Base-by-base conservation (phyloP, 257 asterid species). In the Solanum pinnatisectum region DNA sequence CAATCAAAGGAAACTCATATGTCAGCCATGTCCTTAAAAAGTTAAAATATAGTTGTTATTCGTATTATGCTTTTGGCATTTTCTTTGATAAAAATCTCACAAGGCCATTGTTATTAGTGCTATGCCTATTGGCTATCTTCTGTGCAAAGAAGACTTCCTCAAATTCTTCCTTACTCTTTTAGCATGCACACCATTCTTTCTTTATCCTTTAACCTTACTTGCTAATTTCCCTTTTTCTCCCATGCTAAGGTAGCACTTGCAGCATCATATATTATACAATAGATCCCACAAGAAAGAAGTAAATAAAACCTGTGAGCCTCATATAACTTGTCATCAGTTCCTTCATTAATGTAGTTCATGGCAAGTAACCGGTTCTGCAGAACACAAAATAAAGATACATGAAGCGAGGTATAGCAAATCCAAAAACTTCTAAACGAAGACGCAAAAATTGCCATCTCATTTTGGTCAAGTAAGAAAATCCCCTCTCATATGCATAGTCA, bases 311-410 rank as follows among this genome's bases (percentile, higher is more conserved):
- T 96, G 98, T 97, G 99, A 90, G 98, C 98, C 91, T 96, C 96
- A 76, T 91, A 93, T 83, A 97, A 74, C 91, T 92, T 94, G 86
- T 94, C 98, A 90, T 97, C 98, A 72, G 90, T 86, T 87, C 99
- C 99, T 89, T 95, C 98, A 88, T 96, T 92, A 88, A 96, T 96
- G 94, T 97, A 97, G 94, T 97, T 97, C 99, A 97, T 93, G n/a
- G 99, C 99, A 88, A 97, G 98, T 95, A 96, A 91, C 72, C 99
- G 99, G 86, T 97, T 97, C 99, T 97, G 98, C 94, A 92, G 86
- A 87, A 90, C 67, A 85, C 74, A 82, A 86, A 32, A 33, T 79
- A 86, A 76, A 15, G 59, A 32, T 30, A 72, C 65, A 68, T 56
- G 76, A 82, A 39, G 72, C 5, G 59, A 71, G 20, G 16, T 37